A percentile compares a stretch with the other conserved stretches of the same genome.
Conservation (phyloP, 768 basidiomycete genomes). For the Gloeopeniophorella convolvens region DNA sequence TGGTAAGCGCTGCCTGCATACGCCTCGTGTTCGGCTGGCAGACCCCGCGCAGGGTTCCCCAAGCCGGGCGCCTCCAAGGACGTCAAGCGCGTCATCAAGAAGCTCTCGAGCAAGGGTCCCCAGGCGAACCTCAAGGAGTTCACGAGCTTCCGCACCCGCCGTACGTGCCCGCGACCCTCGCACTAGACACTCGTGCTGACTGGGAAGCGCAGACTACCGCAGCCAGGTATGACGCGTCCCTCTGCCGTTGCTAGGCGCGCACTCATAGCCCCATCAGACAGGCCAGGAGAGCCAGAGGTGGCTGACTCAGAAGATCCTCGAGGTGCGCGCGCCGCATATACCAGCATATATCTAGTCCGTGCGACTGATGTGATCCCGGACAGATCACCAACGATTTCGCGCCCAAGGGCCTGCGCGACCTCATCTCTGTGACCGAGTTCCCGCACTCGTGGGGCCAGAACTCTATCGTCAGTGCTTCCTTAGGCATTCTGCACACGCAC, state of each 20-base stretch:
- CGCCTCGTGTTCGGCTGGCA: slow-evolving; percentile 23
- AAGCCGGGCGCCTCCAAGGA: slow-evolving; percentile 54
- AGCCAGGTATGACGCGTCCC: slow-evolving; percentile 48
- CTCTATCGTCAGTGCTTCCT: slow-evolving; percentile 46
- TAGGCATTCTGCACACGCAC: neutral
- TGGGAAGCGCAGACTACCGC: slow-evolving; percentile 51
- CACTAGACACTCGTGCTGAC: slow-evolving; percentile 23
- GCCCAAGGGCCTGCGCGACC: slow-evolving; percentile 44
- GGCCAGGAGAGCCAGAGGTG: slow-evolving; percentile 73
- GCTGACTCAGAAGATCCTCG: slow-evolving; percentile 58
- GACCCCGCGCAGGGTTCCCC: slow-evolving; percentile 40
- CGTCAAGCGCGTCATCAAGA: slow-evolving; percentile 56
- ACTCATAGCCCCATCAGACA: slow-evolving; percentile 38
- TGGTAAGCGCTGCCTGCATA: neutral
- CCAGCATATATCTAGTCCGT: neutral
- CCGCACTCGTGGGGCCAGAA: slow-evolving; percentile 82
- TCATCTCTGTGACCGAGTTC: slow-evolving; percentile 68
- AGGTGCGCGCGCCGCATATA: slow-evolving; percentile 41
- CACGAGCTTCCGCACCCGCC: slow-evolving; percentile 65
- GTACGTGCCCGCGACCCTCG: slow-evolving; percentile 36
- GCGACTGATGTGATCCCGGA: slow-evolving; percentile 9
- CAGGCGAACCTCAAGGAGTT: slow-evolving; percentile 58
- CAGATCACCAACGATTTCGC: slow-evolving; percentile 64
- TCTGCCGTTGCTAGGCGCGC: no score
- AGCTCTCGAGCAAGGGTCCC: slow-evolving; percentile 60